Percentiles rank a stretch among this genome's conserved stretches.
Conservation (phyloP, 306 rosid genomes). For the Trifolium subterraneum region DNA sequence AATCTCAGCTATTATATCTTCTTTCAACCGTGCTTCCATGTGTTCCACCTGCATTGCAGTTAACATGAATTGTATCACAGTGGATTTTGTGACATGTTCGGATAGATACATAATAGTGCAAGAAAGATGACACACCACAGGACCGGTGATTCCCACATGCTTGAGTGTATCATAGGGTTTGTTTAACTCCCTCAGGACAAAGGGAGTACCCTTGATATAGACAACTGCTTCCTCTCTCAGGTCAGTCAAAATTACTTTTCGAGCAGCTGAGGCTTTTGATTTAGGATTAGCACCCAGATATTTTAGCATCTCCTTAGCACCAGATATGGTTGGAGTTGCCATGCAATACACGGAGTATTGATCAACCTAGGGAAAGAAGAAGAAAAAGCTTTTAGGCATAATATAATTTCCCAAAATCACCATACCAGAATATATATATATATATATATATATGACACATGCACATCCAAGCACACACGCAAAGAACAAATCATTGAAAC, state of each 20-base stretch:
- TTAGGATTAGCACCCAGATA: conserved; percentile 68
- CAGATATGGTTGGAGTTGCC: conserved; percentile 89
- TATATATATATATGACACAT: background rate
- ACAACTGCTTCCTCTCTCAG: conserved; percentile 90
- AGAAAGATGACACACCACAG: conserved; percentile 64
- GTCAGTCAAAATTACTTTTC: conserved; percentile 74
- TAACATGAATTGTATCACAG: conserved; percentile 40
- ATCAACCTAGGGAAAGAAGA: conserved; percentile 62
- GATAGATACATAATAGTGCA: conserved; percentile 34
- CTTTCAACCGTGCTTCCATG: conserved; percentile 84
- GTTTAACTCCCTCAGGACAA: conserved; percentile 87
- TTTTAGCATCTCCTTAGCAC: conserved; percentile 86
- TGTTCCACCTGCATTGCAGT: conserved; percentile 79
- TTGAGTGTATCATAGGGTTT: conserved; percentile 89
- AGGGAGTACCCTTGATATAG: conserved; percentile 78
- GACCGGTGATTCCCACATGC: conserved; percentile 92
- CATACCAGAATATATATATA: background rate
- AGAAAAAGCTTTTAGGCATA: conserved; percentile 30
- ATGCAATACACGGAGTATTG: conserved; percentile 85
- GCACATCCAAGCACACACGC: background rate
- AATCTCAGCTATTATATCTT: conserved; percentile 82
- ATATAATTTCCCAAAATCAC: conserved; percentile 3
- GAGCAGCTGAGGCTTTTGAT: conserved; percentile 50
- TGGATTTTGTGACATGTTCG: conserved; percentile 37
- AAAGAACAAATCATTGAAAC: conserved; percentile 9